These are phyloP conservation scores for Moesziomyces sp. DNA, from an alignment of 1,284 basidiomycete species.

Conservation along the genomic window DNA sequence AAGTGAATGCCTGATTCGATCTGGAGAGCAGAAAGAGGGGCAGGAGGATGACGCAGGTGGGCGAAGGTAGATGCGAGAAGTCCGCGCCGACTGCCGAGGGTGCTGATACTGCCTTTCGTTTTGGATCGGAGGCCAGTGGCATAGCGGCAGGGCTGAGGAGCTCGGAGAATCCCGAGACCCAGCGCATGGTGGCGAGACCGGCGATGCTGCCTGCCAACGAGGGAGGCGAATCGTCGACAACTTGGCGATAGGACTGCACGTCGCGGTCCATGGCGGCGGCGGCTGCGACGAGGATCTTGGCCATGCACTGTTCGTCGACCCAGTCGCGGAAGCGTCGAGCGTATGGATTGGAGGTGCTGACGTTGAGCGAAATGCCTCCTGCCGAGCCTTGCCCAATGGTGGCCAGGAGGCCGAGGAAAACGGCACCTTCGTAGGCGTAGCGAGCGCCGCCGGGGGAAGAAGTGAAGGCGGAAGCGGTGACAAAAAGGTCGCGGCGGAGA, in stretches of 20 bases:
- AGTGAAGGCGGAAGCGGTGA: constrained; percentile 47
- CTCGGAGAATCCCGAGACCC: constrained; percentile 34
- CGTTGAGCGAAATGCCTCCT: constrained; percentile 32
- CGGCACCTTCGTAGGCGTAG: constrained; percentile 52
- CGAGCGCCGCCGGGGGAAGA: constrained; percentile 32
- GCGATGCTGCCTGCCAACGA: constrained; percentile 36
- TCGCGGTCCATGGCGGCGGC: constrained; percentile 35
- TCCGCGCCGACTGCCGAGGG: constrained; percentile 18
- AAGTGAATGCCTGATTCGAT: constrained; percentile 52
- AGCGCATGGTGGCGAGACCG: constrained; percentile 41
- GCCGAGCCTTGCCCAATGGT: constrained; percentile 53
- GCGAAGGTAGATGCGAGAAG: constrained; percentile 38
- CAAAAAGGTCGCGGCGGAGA: constrained; percentile 59
- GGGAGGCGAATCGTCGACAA: constrained; percentile 41
- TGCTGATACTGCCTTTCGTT: constrained; percentile 5
- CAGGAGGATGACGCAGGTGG: constrained; percentile 37
- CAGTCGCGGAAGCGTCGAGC: constrained; percentile 51
- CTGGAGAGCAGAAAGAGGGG: constrained; percentile 51
- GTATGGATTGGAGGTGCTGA: constrained; percentile 48
- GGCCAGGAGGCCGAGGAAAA: constrained; percentile 59
- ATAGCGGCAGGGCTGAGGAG: constrained; percentile 25
- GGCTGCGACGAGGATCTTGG: constrained; percentile 31
- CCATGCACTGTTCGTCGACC: constrained; percentile 53
- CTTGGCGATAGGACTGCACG: constrained; percentile 29
- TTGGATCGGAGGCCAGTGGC: not conserved